Base-by-base conservation (phyloP, 2,329 filamentous ascomycete genomes). In the Botrytis hyacinthi region DNA sequence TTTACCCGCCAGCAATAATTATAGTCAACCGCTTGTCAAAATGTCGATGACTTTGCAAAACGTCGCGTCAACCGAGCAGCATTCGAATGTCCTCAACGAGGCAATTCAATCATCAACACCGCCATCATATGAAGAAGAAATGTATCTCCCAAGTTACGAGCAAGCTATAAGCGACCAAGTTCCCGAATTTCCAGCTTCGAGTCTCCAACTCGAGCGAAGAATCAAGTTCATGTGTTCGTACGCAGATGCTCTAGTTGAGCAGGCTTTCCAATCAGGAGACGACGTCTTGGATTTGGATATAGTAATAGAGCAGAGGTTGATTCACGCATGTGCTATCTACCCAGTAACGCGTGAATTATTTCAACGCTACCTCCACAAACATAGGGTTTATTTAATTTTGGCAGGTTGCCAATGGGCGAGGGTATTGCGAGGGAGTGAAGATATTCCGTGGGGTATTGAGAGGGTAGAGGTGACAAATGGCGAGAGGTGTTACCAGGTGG, bases 331-430 rank as follows among this genome's bases (percentile, higher is more conserved):
- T 54, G 26, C 26, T 54, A 54, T 16, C 14, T 16, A n/a, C 4
- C 48, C 48, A n/a, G 3, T n/a, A 14, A 54, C 48, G 12, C 4
- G 0, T n/a, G 4, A n/a, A 54, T 14, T 14, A 0, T n/a, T 54
- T 16, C 3, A 0, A n/a, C 2, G 12, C 48, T 54, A 16, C 26
- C 6, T 54, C 26, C 2, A 12, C 1, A 2, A n/a, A n/a, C 12
- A 54, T 7, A n/a, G 26, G 26, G 5, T 54, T 3, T 12, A 54
- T 16, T n/a, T 54, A 16, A 16, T 0, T 7, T 7, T 54, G 48
- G 9, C 26, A 54, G 5, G 12, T 7, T 3, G 3, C 2, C 26
- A 5, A 7, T n/a, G 7, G 16, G 1, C 4, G 29, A 59, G 54
- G 29, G 32, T 16, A 32, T 1, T 37, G 10, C 3, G 3, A 37